Conservation (phyloP, 2,329 filamentous ascomycete species). For the Chaetomiaceae sp. region DNA sequence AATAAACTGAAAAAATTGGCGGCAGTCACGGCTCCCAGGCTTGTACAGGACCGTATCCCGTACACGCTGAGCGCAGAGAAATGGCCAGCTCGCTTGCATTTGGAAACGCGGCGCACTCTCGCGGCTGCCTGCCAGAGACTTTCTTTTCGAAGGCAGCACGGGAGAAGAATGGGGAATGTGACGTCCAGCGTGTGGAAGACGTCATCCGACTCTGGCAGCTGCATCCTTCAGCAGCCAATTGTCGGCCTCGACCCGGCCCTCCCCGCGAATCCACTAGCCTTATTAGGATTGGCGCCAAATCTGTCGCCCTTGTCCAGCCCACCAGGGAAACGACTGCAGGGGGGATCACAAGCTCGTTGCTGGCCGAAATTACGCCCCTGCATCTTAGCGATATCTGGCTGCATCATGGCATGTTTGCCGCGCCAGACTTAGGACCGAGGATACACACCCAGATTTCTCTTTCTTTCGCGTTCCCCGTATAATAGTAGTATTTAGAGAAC, state of each 20-base stretch:
- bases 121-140: too few species aligned
- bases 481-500: background rate
- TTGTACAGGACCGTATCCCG: too few species aligned
- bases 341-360: background rate
- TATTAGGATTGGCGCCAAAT: background rate
- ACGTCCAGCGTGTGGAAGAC: background rate
- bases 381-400: background rate
- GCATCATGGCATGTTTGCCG: slow-evolving; percentile 6
- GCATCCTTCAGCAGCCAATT: background rate
- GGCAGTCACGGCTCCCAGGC: too few species aligned
- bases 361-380: slow-evolving; percentile 6
- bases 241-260: background rate
- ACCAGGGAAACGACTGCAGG: background rate
- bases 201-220: slow-evolving; percentile 4
- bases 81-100: too few species aligned
- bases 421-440: background rate
- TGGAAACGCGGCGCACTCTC: too few species aligned
- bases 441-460: background rate
- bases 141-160: too few species aligned
- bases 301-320: background rate
- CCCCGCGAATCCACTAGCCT: background rate
- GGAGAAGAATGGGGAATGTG: too few species aligned
- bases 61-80: too few species aligned
- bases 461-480: background rate
- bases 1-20: too few species aligned